Evolutionary conservation across 306 rosid genomes (phyloP).

Genomic region (Pterocarpus santalinus): DNA sequence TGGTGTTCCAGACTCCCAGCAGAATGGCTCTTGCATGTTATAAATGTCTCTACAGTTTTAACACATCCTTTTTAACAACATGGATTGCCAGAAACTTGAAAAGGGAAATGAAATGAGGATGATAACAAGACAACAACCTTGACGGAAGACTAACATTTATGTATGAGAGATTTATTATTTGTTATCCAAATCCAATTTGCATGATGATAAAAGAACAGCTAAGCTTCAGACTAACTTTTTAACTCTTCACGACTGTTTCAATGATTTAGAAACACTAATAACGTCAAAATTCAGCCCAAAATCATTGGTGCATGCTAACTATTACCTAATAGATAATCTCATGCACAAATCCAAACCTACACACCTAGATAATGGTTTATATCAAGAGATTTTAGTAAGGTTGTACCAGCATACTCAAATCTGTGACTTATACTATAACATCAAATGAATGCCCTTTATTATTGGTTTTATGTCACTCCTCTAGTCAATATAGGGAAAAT

Average conservation of each 20-base stretch:
- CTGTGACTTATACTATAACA: not conserved
- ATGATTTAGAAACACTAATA: not conserved
- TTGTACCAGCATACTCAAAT: not conserved
- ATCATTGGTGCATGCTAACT: constrained; percentile 9
- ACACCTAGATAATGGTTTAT: not conserved
- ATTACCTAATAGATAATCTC: not conserved
- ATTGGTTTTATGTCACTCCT: constrained; percentile 6
- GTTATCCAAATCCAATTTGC: not conserved
- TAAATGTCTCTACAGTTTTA: constrained; percentile 1
- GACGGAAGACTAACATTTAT: not conserved
- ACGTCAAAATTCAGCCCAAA: constrained; percentile 12
- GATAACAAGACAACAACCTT: not conserved
- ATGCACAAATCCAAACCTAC: not conserved
- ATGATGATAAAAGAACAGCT: constrained; percentile 18
- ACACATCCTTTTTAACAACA: not conserved
- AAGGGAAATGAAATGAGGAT: not conserved
- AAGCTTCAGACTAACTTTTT: not conserved
- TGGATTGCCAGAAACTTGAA: not conserved
- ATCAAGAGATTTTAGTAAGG: not conserved
- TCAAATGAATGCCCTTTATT: not conserved
- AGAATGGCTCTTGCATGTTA: not conserved
- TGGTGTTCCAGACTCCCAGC: not conserved
- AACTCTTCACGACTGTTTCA: not conserved
- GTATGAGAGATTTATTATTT: not conserved
- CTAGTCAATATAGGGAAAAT: not conserved